Evolutionary conservation across 805 yeast species (phyloP).

Genomic region (Tetrapisispora iriomotensis): DNA sequence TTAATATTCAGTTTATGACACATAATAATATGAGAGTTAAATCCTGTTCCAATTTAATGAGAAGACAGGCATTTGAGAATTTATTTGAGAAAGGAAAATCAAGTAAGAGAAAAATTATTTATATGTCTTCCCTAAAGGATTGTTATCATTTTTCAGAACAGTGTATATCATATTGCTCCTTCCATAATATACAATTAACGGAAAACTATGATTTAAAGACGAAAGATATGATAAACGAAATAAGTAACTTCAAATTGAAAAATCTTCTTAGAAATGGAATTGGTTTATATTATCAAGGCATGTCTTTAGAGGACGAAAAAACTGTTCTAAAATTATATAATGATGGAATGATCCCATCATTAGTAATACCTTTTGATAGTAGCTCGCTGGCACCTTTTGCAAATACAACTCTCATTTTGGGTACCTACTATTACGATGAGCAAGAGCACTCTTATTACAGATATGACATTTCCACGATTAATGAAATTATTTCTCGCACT

Average conservation of each 20-base stretch:
- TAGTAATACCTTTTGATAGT: conserved; percentile 56
- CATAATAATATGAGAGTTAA: conserved; percentile 33
- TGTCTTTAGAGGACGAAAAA: conserved; percentile 45
- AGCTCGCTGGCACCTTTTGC: conserved; percentile 43
- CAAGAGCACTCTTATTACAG: conserved; percentile 60
- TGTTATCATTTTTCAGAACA: conserved; percentile 37
- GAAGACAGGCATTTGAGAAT: conserved; percentile 36
- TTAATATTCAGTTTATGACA: conserved; percentile 48
- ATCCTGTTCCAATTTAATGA: conserved; percentile 37
- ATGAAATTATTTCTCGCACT: conserved; percentile 54
- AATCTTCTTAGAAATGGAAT: conserved; percentile 37
- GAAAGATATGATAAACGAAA: too few relatives aligned
- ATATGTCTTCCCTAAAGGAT: conserved; percentile 33
- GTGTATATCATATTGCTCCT: not conserved
- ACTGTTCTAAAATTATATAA: conserved; percentile 45
- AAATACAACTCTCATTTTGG: conserved; percentile 48
- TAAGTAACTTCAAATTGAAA: not conserved
- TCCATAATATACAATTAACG: too few relatives aligned
- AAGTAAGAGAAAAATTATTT: conserved; percentile 37
- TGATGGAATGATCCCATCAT: conserved; percentile 40
- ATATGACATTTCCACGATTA: conserved; percentile 52
- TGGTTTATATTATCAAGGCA: conserved; percentile 50
- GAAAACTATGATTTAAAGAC: too few relatives aligned
- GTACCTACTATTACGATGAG: conserved; percentile 66
- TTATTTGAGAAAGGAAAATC: not conserved